Evolutionary conservation across 805 yeast species (phyloP).

Genomic region (Metschnikowia anglica): DNA sequence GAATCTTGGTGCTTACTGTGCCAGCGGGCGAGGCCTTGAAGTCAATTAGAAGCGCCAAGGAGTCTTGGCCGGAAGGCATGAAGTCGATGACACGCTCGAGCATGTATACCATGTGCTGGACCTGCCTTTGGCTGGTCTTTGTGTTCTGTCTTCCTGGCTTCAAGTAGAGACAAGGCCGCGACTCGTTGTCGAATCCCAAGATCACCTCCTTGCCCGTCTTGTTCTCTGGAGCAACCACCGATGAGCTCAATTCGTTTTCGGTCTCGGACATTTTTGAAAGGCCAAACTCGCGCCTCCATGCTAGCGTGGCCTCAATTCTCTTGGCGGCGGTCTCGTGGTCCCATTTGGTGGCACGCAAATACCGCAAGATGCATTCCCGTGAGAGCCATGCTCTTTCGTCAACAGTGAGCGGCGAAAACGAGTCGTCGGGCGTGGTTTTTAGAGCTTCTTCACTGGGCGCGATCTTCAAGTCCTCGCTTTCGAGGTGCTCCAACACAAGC

Average conservation of each 20-base stretch:
- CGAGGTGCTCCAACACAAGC: slow-evolving; percentile 64
- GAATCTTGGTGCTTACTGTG: slow-evolving; percentile 65
- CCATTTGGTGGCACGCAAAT: slow-evolving; percentile 95
- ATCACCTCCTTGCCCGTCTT: slow-evolving; percentile 92
- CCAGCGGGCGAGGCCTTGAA: slow-evolving; percentile 75
- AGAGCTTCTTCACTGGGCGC: slow-evolving; percentile 51
- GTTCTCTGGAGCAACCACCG: slow-evolving; percentile 62
- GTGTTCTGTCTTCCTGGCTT: slow-evolving; percentile 97
- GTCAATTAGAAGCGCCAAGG: slow-evolving; percentile 86
- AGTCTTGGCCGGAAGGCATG: slow-evolving; percentile 97
- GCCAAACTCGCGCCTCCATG: slow-evolving; percentile 96
- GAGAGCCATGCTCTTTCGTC: slow-evolving; percentile 90
- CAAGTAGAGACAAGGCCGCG: slow-evolving; percentile 88
- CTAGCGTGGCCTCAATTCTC: slow-evolving; percentile 72
- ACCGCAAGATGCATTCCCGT: slow-evolving; percentile 85
- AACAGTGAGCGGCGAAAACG: slow-evolving; percentile 26
- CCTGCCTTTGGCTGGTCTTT: slow-evolving; percentile 83
- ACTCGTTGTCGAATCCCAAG: slow-evolving; percentile 84
- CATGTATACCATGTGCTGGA: slow-evolving; percentile 93
- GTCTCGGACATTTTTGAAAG: slow-evolving; percentile 41
- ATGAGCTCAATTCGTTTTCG: slow-evolving; percentile 53
- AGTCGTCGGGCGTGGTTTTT: slow-evolving; percentile 38
- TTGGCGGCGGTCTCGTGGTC: slow-evolving; percentile 62
- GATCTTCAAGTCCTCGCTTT: slow-evolving; percentile 47
- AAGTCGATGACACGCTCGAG: slow-evolving; percentile 88